Conservation (phyloP, 208 protist species). For the Phytomonas francai region DNA sequence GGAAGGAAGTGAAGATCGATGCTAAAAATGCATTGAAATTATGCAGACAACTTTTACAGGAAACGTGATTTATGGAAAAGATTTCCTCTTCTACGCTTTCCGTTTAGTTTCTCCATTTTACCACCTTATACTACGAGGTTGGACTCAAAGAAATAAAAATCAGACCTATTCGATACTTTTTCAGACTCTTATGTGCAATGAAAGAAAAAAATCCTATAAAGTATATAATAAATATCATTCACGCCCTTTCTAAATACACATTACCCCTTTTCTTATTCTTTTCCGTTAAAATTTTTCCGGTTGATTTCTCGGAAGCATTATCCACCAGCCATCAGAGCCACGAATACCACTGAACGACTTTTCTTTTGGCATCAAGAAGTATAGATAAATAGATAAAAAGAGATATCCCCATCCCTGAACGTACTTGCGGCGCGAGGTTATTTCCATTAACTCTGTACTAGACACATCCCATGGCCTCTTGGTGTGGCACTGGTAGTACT, state of each 20-base stretch:
- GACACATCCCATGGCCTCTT: constrained; percentile 87
- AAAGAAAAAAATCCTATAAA: not conserved
- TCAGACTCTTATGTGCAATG: not conserved
- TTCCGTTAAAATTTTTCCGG: constrained; percentile 76
- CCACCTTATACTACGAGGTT: not conserved
- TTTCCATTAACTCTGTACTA: constrained; percentile 81
- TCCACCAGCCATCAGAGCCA: constrained; percentile 77
- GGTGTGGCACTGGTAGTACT: constrained; percentile 87
- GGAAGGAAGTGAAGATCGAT: constrained; percentile 6
- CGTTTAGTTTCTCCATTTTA: not conserved
- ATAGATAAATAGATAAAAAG: constrained; percentile 55
- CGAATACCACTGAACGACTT: constrained; percentile 81
- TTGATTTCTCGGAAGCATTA: constrained; percentile 80
- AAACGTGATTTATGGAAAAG: not conserved
- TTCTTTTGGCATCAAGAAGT: constrained; percentile 90
- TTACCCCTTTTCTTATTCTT: not conserved
- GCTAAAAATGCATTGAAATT: constrained; percentile 1
- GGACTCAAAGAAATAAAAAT: not conserved
- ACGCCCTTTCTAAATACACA: not conserved
- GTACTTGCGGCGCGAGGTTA: constrained; percentile 84
- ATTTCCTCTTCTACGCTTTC: not conserved
- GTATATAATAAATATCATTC: not conserved
- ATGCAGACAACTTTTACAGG: not conserved
- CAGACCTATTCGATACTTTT: not conserved
- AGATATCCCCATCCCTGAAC: constrained; percentile 73